Conservation (phyloP, 2,329 filamentous ascomycete species). For the Epichloe sylvatica region DNA sequence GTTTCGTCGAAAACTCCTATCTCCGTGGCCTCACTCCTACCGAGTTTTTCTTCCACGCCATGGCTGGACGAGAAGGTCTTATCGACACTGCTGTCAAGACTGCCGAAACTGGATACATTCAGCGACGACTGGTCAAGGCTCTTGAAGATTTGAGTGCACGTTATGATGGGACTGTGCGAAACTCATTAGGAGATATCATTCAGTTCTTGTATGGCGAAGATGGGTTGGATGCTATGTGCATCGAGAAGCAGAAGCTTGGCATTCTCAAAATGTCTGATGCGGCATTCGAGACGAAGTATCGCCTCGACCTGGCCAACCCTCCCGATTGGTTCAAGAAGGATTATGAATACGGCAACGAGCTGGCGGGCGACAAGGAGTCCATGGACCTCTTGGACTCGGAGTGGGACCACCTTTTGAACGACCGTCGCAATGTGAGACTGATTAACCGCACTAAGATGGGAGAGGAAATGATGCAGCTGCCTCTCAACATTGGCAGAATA, state of each 20-base stretch:
- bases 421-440: slow-evolving; percentile 59
- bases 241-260: slow-evolving; percentile 85
- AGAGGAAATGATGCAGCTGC: slow-evolving; percentile 77
- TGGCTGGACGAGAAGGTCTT: slow-evolving; percentile 99
- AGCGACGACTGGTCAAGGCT: slow-evolving; percentile 94
- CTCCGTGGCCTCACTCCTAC: slow-evolving; percentile 86
- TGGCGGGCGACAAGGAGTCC: slow-evolving; percentile 73
- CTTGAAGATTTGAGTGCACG: slow-evolving; percentile 95
- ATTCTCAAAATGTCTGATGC: slow-evolving; percentile 67
- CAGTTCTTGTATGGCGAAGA: slow-evolving; percentile 98
- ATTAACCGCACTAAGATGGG: slow-evolving; percentile 56
- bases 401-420: slow-evolving; percentile 62
- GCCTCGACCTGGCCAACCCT: slow-evolving; percentile 53
- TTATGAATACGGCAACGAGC: slow-evolving; percentile 68
- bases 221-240: slow-evolving; percentile 81
- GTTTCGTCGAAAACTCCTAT: slow-evolving; percentile 98
- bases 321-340: slow-evolving; percentile 46
- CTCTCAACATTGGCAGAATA: slow-evolving; percentile 81
- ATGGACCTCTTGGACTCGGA: slow-evolving; percentile 81
- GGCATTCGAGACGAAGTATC: slow-evolving; percentile 69
- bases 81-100: slow-evolving; percentile 99
- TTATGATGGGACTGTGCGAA: slow-evolving; percentile 93
- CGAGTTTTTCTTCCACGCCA: slow-evolving; percentile 99
- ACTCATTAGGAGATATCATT: slow-evolving; percentile 89
- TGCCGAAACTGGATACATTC: slow-evolving; percentile 97